Base-by-base conservation (phyloP, 2,329 filamentous ascomycete species). In the Penicillium sp. region DNA sequence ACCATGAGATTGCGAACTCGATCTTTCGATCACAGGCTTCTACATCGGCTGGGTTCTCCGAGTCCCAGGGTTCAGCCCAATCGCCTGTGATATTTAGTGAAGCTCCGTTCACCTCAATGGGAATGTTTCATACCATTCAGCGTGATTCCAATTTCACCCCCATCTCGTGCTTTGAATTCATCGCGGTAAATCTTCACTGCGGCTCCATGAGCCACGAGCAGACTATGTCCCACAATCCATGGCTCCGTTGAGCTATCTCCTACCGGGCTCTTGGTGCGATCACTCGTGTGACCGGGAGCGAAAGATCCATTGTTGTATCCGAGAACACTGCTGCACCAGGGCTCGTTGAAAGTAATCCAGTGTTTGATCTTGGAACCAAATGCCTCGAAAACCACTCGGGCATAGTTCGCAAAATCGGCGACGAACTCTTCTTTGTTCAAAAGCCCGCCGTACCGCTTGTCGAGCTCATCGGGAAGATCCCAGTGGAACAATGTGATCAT, bases 341-440 rank as follows among this genome's bases (percentile, higher is more conserved):
- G 91, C 78, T 96, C 91, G 72, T 94, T 94, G 77, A 93, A 91
- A 24, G 90, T 94, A 72, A 92, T 90, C 91, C 91, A 96, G 75
- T 90, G 82, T 79, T 91, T 91, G 67, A 92, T 90, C 73, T 87
- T 88, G 50, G 86, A 83, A 46, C 83, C 82, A 53, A 95, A 81
- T 1, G 86, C 84, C 69, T 87, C 81, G 77, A 92, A 95, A 66
- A 91, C 80, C 44, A 91, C 79, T 58, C 87, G 86, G 9, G 91
- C 88, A 69, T 92, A 96, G 75, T 88, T 78, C 64, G 88, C 87
- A 70, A 86, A 96, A 76, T 96, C 91, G 55, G 87, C 83, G 2
- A 89, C 86, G 73, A 94, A 95, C 76, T 96, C 91, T 42, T 86
- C 80, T 70, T 89, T 87, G 80, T 92, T 91, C 63, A 94, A 77